phyloP scores from a whole-genome alignment of 768 basidiomycete species.

The Crucibulum laeve region DNA sequence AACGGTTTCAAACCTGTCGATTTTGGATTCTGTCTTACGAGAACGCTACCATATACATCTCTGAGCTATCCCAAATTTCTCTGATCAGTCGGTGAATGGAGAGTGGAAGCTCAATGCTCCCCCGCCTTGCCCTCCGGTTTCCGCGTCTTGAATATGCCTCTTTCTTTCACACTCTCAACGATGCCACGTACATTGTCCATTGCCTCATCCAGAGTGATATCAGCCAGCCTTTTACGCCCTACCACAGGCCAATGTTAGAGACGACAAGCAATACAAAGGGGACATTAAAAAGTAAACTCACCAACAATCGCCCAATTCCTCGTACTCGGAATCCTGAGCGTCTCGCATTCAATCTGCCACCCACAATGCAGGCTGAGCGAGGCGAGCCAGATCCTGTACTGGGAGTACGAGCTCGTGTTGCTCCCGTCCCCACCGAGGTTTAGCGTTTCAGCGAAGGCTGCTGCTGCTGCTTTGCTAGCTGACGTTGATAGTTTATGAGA shows the following conservation, averaged over 20 bases:
- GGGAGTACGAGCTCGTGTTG: constrained; percentile 66
- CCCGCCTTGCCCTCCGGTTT: constrained; percentile 65
- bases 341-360: constrained; percentile 85
- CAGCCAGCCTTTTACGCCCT: constrained; percentile 14
- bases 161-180: constrained; percentile 46
- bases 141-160: constrained; percentile 71
- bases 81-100: no score
- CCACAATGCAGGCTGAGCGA: constrained; percentile 68
- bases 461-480: no score
- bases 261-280: constrained; percentile 1
- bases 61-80: no score
- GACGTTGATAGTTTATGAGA: no score
- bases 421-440: constrained; percentile 62
- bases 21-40: no score
- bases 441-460: no score
- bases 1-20: no score
- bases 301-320: constrained; percentile 91
- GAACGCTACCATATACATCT: no score
- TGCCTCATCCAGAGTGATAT: constrained; percentile 18
- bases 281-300: constrained; percentile 27
- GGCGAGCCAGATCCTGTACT: constrained; percentile 87
- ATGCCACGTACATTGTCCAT: constrained; percentile 46
- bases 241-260: constrained; percentile 13
- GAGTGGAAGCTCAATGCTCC: no score
- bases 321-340: constrained; percentile 86